Percentiles rank a stretch among this genome's conserved stretches.
Conservation (phyloP, 108 stramenopile species). For the Cyclotella cryptica region DNA sequence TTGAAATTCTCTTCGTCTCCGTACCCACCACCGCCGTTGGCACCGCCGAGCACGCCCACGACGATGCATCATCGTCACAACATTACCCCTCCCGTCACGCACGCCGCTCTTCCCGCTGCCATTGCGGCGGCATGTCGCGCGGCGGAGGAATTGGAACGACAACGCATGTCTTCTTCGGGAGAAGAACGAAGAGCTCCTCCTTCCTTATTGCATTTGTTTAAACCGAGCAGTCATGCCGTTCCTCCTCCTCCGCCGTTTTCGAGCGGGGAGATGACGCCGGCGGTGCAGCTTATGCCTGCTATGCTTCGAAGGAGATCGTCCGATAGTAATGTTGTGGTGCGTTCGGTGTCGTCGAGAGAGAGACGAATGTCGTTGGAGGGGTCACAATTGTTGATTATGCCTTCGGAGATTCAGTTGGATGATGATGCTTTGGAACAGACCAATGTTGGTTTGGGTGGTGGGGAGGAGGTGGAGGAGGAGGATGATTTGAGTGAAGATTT, state of each 20-base stretch:
- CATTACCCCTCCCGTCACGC: slow-evolving; percentile 13
- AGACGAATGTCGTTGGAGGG: background rate
- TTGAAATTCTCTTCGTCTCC: background rate
- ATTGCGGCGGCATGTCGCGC: slow-evolving; percentile 51
- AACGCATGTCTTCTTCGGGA: slow-evolving; percentile 5
- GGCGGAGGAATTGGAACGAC: slow-evolving; percentile 44
- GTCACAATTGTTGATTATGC: background rate
- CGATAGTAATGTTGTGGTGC: too few species aligned
- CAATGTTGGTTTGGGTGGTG: too few species aligned
- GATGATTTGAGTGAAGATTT: background rate
- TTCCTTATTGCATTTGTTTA: background rate
- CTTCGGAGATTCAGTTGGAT: background rate
- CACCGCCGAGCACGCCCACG: slow-evolving; percentile 1
- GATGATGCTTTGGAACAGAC: too few species aligned
- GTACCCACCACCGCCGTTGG: background rate
- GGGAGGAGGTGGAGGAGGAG: background rate
- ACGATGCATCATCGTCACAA: background rate
- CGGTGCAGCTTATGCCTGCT: too few species aligned
- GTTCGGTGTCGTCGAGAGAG: too few species aligned
- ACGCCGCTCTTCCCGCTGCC: slow-evolving; percentile 37
- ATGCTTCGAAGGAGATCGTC: background rate
- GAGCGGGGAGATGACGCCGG: too few species aligned
- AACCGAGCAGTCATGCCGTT: background rate
- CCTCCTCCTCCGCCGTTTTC: background rate
- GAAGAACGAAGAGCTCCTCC: background rate